Base-by-base conservation (phyloP, 176 grass and related monocot species). In the Avena insularis region DNA sequence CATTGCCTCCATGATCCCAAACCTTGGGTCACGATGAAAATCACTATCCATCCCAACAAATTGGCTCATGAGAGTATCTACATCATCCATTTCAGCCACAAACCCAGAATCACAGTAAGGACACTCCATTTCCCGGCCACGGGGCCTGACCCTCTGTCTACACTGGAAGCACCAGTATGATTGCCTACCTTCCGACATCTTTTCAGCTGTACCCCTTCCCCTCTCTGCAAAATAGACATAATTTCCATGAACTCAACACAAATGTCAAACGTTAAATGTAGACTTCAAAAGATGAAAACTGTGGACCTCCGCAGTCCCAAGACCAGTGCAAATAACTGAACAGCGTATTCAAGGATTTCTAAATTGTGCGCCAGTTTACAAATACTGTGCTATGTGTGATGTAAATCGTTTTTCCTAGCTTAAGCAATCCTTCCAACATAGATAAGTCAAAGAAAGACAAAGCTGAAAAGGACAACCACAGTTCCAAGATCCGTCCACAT, bases 91-190 rank as follows among this genome's bases (percentile, higher is more conserved):
- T 81, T 95, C 96, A 61, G 85, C 79, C 40, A 95, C 92, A 62
- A 98, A 98, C 17, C 96, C 96, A 4, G 90, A 87, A 83, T 93
- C 88, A 79, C 96, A 98, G 82, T 93, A 80, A 15, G 96, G 96
- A 10, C 96, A 98, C 54, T 93, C 81, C 93, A 95, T 93, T 19
- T 91, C 77, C 57, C 56, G 87, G 53, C 89, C 86, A 33, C 74
- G 86, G 23, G 93, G 96, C 25, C 81, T 85, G 29, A 98, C 91
- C 83, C 91, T 84, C 74, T 92, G 93, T 40, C 88, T 82, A 54
- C 96, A 98, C 40, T 91, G 96, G 84, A 91, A 95, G 79, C 96
- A 98, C 96, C 96, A 98, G 79, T 98, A 92, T 4, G 93, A 88
- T 48, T 86, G 90, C 38, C 79, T 67, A 47, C 38, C 83, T 72